Conservation (phyloP, 352 stramenopile genomes). For the Phytophthora litchii region DNA sequence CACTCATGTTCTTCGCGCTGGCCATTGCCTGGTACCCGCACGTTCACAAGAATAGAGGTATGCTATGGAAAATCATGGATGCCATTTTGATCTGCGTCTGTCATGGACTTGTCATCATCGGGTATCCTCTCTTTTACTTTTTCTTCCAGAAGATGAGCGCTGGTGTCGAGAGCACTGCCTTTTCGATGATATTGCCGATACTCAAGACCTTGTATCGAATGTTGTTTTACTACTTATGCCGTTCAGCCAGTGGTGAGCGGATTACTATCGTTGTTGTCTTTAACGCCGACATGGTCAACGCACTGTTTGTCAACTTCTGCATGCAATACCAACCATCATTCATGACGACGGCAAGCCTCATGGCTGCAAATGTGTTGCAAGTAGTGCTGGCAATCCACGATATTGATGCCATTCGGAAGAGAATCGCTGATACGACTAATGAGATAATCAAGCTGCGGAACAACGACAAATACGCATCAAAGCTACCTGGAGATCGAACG, state of each 20-base stretch:
- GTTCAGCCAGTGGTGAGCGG: slow-evolving; percentile 16
- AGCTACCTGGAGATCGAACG: background rate
- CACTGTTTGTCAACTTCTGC: slow-evolving; percentile 36
- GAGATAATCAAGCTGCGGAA: slow-evolving; percentile 9
- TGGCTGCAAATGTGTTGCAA: slow-evolving; percentile 7
- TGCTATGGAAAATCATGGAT: slow-evolving; percentile 10
- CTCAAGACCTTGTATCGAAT: slow-evolving; percentile 11
- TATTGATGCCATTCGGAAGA: slow-evolving; percentile 15
- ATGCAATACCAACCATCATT: slow-evolving; percentile 36
- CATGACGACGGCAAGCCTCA: slow-evolving; percentile 1
- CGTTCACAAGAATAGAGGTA: background rate
- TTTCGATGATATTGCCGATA: slow-evolving; percentile 8
- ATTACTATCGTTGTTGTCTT: slow-evolving; percentile 37
- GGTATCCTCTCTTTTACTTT: slow-evolving; percentile 32
- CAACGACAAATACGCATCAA: background rate
- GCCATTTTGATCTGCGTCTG: slow-evolving; percentile 21
- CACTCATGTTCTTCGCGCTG: slow-evolving; percentile 19
- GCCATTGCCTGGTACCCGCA: slow-evolving; percentile 23
- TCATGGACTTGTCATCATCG: slow-evolving; percentile 16
- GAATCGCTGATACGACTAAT: slow-evolving; percentile 2
- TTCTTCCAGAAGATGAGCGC: slow-evolving; percentile 10
- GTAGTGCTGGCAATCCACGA: slow-evolving; percentile 6
- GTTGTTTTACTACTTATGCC: slow-evolving; percentile 24
- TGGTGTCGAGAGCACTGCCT: slow-evolving; percentile 3
- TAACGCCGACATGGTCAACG: slow-evolving; percentile 38